Conservation (phyloP, 2,329 filamentous ascomycete species). For the Microdochium paspali region DNA sequence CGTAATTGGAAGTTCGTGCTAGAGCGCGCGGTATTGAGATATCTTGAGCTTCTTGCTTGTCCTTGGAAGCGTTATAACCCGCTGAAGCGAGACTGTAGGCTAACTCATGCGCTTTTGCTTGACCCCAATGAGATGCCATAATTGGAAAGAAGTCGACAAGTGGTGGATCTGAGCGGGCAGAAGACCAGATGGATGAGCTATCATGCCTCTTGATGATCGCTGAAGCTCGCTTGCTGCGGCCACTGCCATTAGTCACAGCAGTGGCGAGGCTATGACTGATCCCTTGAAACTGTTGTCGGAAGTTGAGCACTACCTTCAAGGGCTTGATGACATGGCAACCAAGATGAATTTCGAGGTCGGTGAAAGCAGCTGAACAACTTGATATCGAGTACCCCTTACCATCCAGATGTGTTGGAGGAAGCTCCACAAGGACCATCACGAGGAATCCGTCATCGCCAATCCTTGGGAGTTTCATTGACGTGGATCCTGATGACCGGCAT, state of each 20-base stretch:
- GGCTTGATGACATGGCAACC: not conserved
- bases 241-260: too few relatives aligned
- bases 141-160: not conserved
- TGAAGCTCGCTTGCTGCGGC: not conserved
- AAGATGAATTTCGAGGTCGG: too few relatives aligned
- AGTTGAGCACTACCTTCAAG: slow-evolving; percentile 1
- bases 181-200: not conserved
- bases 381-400: too few relatives aligned
- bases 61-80: not conserved
- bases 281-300: too few relatives aligned
- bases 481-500: not conserved
- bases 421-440: too few relatives aligned
- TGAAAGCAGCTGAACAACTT: too few relatives aligned
- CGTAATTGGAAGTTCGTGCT: not conserved
- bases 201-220: not conserved
- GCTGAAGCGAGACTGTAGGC: not conserved
- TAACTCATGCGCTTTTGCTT: not conserved
- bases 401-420: too few relatives aligned
- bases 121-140: not conserved
- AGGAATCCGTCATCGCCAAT: not conserved
- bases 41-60: not conserved
- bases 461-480: not conserved
- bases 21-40: not conserved
- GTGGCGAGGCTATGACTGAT: too few relatives aligned
- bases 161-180: not conserved